Evolutionary conservation across 2,329 filamentous ascomycete species (phyloP), one percentile per base, ranked within the genome.

Genomic region (Cladophialophora exuberans): DNA sequence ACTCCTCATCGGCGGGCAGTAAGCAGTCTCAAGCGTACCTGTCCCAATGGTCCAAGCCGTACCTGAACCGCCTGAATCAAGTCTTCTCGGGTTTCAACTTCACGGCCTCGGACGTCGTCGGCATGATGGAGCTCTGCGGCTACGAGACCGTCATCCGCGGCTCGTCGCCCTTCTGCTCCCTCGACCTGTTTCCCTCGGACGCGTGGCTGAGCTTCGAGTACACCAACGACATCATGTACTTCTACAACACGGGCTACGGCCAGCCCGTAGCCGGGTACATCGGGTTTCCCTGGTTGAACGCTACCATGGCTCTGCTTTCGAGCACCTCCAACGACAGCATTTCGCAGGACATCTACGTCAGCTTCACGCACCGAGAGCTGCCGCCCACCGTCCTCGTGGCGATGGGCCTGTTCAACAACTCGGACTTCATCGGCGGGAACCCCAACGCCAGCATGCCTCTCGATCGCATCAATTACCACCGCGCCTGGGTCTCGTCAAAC

Each of bases 321-420:
- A 39, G 82, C 30, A 70, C 68, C 52, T 36, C 22, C 38, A 13
- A 26, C 18, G 22, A 26, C 5, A 64, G 65, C 3, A 67, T 70
- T 4, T 68, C 68, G 11, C 78, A 88, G 64, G 83, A 87, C 52
- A 74, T 88, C 6, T 86, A 84, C 64, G 76, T 88, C 35, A 84
- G 82, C 48, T 88, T 88, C 72, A 88, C 85, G 0, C 85, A 88
- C 66, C 81, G 85, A 17, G 85, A 88, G 67, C 72, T 88, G 2
- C 85, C 85, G 1, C 85, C 86, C 1, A 84, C 83, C 55, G 83
- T 87, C 1, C 71, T 84, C 1, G 85, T 87, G 1, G 84, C 85
- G 0, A 77, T 88, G 69, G 85, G 85, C 0, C 74, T 89, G 3
- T 88, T 87, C 76, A 88, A 88, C 73, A 87, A 87, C 69, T 84